Base-by-base conservation (phyloP, 805 yeast species). In the Lachancea dasiensis region DNA sequence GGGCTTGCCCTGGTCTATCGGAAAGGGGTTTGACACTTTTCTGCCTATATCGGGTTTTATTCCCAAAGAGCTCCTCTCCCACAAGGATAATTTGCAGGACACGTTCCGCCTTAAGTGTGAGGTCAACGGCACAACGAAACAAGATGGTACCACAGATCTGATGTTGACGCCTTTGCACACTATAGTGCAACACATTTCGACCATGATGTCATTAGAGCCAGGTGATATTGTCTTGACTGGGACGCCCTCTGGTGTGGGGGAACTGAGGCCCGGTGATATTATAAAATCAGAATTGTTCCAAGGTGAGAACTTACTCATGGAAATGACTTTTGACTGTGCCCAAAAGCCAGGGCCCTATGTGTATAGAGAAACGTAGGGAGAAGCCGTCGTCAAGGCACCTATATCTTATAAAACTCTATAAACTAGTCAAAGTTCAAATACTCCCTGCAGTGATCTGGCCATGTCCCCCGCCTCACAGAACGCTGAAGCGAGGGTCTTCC, bases 211-310 rank as follows among this genome's bases (percentile, higher is more conserved):
- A 3, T 68, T 92, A 40, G 79, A 89, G 51, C 79, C 85, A 38
- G 96, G 96, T 21, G 98, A 92, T 55, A 70, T 92, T 45, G 79
- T 92, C 41, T 69, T 92, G 36, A 92, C 98, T 1, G 98, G 98
- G 13, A 92, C 98, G 1, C 98, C 98, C 31, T 86, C 87, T 60
- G 98, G 98, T 13, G 98, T 92, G n/a, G 96, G 97, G 6, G 65
- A 72, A 18, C 64, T 89, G 23, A 60, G 60, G 5, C 84, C 95
- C 0, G 97, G 97, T 7, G 97, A 92, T 56, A 54, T 59, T 18
- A 67, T 92, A 19, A 68, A 69, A 31, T 95, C 94, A 5, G 72
- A 74, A 46, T 61, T 86, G 45, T 62, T 59, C 20, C 72, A 70
- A 22, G 73, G 73, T 23, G 90, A 79, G 8, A 54, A 73, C 40